Base-by-base conservation (phyloP, 2,329 filamentous ascomycete species). In the Hypoxylon rubiginosum region DNA sequence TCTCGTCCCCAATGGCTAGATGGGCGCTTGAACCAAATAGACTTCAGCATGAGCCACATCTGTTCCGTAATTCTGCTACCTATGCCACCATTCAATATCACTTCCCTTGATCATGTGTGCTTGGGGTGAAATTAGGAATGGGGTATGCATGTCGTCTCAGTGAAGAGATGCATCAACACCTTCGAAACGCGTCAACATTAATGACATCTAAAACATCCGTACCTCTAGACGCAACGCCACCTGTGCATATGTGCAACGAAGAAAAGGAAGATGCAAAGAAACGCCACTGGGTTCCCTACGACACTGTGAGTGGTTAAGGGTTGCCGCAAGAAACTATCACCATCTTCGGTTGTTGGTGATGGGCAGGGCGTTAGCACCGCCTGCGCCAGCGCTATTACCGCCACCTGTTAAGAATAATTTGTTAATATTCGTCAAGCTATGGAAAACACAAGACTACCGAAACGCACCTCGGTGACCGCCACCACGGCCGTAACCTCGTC, bases 401-500 rank as follows among this genome's bases (percentile, higher is more conserved):
- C 84, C 77, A 58, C 78, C 78, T 67, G 82, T 49, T 39, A 45
- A 51, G n/a, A 48, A 17, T 3, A 45, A 58, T n/a, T 63, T 62
- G 55, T 68, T 52, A 62, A 52, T 51, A 56, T 54, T 17, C 15
- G n/a, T 49, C 10, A 24, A 51, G n/a, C 46, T 19, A 26, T n/a
- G 7, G 24, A 10, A 32, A 8, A 26, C 17, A 21, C 11, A 48
- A 49, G 13, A 32, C 30, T n/a, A 39, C 17, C 17, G 58, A 69
- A 85, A 58, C 73, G 26, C 73, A 77, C 75, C 75, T 73, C 75
- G 71, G 68, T 72, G 83, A 72, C 89, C 85, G 72, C 89, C 85
- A 71, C 86, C 83, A 71, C 86, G 80, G 75, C 91, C 87, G 78
- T 91, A 91, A 75, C 92, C 84, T 72, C 88, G 83, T 75, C 87